phyloP scores from a whole-genome alignment of 345 rosid species.

The Sapria himalayana region DNA sequence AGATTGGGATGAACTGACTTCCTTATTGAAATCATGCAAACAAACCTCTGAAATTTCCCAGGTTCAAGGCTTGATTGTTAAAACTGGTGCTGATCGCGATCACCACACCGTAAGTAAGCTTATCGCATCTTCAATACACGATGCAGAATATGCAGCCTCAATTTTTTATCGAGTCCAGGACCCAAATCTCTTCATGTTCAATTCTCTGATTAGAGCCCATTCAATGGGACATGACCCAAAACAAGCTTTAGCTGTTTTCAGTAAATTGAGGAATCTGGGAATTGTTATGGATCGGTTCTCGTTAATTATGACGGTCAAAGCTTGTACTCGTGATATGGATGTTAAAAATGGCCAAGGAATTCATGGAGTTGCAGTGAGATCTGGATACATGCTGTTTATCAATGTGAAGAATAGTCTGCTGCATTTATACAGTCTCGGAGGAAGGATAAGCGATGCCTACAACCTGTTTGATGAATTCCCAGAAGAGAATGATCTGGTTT shows the following conservation, averaged over 20 bases:
- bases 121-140: slow-evolving; percentile 26
- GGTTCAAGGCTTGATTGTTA: slow-evolving; percentile 35
- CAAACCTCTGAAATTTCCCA: slow-evolving; percentile 19
- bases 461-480: slow-evolving; percentile 42
- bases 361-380: slow-evolving; percentile 30
- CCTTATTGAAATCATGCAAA: slow-evolving; percentile 19
- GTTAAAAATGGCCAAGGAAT: slow-evolving; percentile 16
- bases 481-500: slow-evolving; percentile 21
- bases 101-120: slow-evolving; percentile 40
- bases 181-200: slow-evolving; percentile 44
- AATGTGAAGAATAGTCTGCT: slow-evolving; percentile 32
- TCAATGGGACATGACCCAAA: slow-evolving; percentile 25
- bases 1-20: too few relatives aligned
- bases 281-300: slow-evolving; percentile 36
- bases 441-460: slow-evolving; percentile 19
- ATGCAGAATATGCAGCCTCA: slow-evolving; percentile 29
- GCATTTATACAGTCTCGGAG: slow-evolving; percentile 18
- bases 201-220: slow-evolving; percentile 34
- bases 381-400: slow-evolving; percentile 22
- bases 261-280: slow-evolving; percentile 25
- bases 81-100: slow-evolving; percentile 28
- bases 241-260: slow-evolving; percentile 29
- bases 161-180: slow-evolving; percentile 22
- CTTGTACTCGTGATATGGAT: slow-evolving; percentile 20
- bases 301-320: slow-evolving; percentile 27